Percentiles rank a stretch among this genome's conserved stretches.
Evolutionary conservation across 352 stramenopile genomes (phyloP).

Genomic region (Pythium phragmiticola): DNA sequence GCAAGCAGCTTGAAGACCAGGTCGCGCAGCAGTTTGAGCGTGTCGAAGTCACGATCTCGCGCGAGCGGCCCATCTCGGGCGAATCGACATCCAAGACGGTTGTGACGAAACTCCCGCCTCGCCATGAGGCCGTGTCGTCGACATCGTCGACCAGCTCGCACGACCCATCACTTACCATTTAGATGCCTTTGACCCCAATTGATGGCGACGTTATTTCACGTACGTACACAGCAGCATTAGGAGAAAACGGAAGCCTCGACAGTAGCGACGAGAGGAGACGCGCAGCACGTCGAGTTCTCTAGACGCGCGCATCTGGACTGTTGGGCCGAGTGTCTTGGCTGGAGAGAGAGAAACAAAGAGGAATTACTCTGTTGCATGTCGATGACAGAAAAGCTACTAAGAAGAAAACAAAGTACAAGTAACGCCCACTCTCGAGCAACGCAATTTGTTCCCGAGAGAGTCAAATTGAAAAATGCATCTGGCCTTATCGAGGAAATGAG

Average conservation of each 20-base stretch:
- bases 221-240: constrained; percentile 17
- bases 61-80: constrained; percentile 46
- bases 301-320: not conserved
- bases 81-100: constrained; percentile 11
- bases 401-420: constrained; percentile 32
- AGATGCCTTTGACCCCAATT: constrained; percentile 14
- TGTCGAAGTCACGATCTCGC: constrained; percentile 78
- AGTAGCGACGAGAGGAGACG: not conserved
- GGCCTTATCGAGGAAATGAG: not conserved
- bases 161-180: constrained; percentile 29
- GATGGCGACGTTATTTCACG: not conserved
- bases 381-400: constrained; percentile 25
- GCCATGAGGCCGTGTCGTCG: constrained; percentile 25
- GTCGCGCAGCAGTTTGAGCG: constrained; percentile 73
- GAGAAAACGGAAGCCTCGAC: not conserved
- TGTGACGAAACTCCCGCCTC: constrained; percentile 22
- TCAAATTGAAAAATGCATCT: not conserved
- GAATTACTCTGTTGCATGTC: constrained; percentile 25
- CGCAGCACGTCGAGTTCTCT: constrained; percentile 1
- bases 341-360: constrained; percentile 4
- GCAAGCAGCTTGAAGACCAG: constrained; percentile 60
- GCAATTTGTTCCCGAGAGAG: not conserved
- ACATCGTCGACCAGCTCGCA: constrained; percentile 22
- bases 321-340: constrained; percentile 1
- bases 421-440: constrained; percentile 14